These are phyloP conservation scores for Talaromyces sp. DNA, from an alignment of 2,329 filamentous ascomycete genomes.

Conservation along the genomic window DNA sequence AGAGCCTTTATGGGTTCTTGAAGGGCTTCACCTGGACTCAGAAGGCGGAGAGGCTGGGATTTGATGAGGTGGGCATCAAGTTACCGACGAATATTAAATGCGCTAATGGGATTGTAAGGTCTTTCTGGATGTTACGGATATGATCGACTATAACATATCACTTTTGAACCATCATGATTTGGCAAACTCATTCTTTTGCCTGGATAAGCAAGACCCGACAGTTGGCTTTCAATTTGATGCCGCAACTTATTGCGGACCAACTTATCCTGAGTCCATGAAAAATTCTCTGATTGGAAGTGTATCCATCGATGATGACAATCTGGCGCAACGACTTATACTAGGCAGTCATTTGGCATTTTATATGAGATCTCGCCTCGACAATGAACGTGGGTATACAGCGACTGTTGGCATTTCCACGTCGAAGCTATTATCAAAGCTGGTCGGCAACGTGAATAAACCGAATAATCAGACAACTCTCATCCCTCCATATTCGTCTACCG, in stretches of 20 bases:
- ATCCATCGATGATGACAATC: constrained; percentile 20
- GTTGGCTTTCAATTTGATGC: constrained; percentile 79
- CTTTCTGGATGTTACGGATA: constrained; percentile 78
- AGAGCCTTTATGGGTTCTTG: constrained; percentile 71
- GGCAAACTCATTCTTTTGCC: constrained; percentile 71
- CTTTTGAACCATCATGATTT: constrained; percentile 67
- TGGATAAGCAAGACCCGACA: constrained; percentile 70
- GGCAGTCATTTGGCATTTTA: constrained; percentile 78
- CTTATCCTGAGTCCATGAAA: constrained; percentile 44
- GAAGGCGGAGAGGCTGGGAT: constrained; percentile 76
- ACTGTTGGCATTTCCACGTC: constrained; percentile 85
- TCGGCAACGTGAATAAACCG: constrained; percentile 80
- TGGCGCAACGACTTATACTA: constrained; percentile 64
- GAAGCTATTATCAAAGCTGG: constrained; percentile 82
- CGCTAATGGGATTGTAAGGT: constrained; percentile 39
- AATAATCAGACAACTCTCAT: constrained; percentile 81
- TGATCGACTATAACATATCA: constrained; percentile 75
- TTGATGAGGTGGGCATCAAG: constrained; percentile 69
- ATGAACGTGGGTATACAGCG: constrained; percentile 76
- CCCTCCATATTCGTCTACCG: constrained; percentile 53
- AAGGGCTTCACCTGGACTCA: constrained; percentile 71
- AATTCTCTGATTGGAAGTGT: neutral
- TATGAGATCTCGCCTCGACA: constrained; percentile 68
- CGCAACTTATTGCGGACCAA: constrained; percentile 62
- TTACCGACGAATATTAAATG: neutral